phyloP scores from a whole-genome alignment of 345 rosid species.

The Pugionium dolabratum region DNA sequence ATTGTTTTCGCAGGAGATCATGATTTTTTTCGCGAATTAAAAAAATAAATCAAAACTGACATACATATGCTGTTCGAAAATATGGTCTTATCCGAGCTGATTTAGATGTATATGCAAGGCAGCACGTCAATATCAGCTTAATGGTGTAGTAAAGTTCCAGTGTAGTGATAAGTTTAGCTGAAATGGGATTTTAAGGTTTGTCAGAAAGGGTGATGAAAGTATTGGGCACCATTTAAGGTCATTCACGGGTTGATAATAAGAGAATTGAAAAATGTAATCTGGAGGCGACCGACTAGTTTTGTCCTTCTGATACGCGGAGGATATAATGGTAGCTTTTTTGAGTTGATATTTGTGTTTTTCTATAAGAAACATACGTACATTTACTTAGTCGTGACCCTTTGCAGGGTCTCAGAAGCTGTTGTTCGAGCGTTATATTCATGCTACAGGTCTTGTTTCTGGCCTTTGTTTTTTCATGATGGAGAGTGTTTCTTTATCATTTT shows the following conservation, averaged over 20 bases:
- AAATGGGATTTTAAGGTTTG: neutral
- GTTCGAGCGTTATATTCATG: slow-evolving; percentile 55
- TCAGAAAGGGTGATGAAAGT: neutral
- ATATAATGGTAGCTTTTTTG: neutral
- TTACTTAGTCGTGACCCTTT: slow-evolving; percentile 35
- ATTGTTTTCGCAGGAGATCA: neutral
- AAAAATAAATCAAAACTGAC: neutral
- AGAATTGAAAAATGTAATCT: neutral
- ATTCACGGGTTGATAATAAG: neutral
- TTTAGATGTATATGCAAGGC: slow-evolving; percentile 10
- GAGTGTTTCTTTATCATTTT: neutral
- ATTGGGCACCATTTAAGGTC: neutral
- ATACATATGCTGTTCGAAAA: neutral
- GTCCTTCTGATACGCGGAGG: neutral
- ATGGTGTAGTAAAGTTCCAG: neutral
- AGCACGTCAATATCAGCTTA: neutral
- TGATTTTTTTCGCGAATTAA: neutral
- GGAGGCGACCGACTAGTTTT: neutral
- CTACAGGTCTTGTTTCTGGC: slow-evolving; percentile 51
- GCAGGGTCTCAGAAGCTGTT: slow-evolving; percentile 38
- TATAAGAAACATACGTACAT: slow-evolving; percentile 43
- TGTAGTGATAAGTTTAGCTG: slow-evolving; percentile 19
- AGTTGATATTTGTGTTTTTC: slow-evolving; percentile 13
- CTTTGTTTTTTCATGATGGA: neutral
- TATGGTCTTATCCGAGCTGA: neutral